A percentile compares a stretch with the other conserved stretches of the same genome.
Conservation (phyloP, 345 rosid species). For the Hibiscus mutabilis region DNA sequence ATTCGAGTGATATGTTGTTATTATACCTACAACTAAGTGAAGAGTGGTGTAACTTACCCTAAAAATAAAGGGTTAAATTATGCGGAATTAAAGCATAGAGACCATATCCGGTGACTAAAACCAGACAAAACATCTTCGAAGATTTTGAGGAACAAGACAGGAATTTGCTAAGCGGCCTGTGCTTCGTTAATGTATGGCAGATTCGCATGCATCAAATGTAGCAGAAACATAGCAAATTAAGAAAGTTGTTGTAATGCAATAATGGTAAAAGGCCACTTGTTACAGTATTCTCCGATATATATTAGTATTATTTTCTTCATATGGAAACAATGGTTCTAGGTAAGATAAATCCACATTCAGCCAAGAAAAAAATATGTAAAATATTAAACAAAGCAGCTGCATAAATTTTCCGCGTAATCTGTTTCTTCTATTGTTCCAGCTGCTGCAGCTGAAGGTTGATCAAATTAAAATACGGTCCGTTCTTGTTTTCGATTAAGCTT, state of each 20-base stretch:
- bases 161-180: no score
- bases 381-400: not conserved
- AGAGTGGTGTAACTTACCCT: no score
- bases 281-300: not conserved
- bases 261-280: not conserved
- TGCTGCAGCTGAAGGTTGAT: slow-evolving; percentile 77
- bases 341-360: not conserved
- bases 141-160: no score
- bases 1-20: no score
- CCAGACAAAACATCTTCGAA: no score
- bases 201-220: not conserved
- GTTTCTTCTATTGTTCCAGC: slow-evolving; percentile 9
- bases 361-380: not conserved
- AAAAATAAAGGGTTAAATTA: no score
- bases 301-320: not conserved
- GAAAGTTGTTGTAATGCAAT: no score
- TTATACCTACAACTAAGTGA: no score
- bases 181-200: no score
- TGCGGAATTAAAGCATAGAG: no score
- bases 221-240: not conserved
- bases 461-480: slow-evolving; percentile 71
- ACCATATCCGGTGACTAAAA: no score
- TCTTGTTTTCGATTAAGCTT: slow-evolving; percentile 50
- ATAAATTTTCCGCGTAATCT: not conserved
- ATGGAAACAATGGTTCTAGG: not conserved